Conservation (phyloP, 2,329 filamentous ascomycete species). For the Pezicula carpinea region DNA sequence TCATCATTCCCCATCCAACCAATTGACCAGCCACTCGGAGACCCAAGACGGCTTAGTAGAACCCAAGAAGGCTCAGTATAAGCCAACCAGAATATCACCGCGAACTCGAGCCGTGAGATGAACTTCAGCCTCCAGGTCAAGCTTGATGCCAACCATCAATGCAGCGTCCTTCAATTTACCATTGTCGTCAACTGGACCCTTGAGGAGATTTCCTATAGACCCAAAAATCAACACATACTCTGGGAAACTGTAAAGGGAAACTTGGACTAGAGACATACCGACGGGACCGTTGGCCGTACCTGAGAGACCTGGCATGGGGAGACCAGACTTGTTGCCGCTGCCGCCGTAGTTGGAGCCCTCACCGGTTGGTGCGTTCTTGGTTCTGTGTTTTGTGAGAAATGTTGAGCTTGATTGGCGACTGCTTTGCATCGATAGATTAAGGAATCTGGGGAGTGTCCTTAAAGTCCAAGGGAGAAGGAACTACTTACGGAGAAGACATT, state of each 20-base stretch:
- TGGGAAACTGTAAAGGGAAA: background rate
- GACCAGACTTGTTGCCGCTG: slow-evolving; percentile 28
- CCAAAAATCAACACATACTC: background rate
- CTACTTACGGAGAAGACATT: slow-evolving; percentile 17
- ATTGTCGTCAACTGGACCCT: slow-evolving; percentile 51
- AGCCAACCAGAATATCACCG: slow-evolving; percentile 56
- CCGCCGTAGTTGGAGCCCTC: slow-evolving; percentile 34
- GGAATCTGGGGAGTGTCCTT: too few relatives aligned
- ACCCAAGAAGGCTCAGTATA: slow-evolving; percentile 37
- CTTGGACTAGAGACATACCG: slow-evolving; percentile 14
- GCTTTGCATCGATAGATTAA: too few relatives aligned
- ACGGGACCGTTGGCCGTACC: slow-evolving; percentile 33
- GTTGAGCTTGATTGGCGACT: too few relatives aligned
- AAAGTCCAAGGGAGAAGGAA: background rate
- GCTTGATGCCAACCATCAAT: slow-evolving; percentile 57
- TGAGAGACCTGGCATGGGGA: slow-evolving; percentile 25
- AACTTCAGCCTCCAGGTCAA: slow-evolving; percentile 59
- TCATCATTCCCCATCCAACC: too few relatives aligned
- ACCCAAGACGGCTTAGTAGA: background rate
- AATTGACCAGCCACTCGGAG: too few relatives aligned
- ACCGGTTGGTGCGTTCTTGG: slow-evolving; percentile 27
- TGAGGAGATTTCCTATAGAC: slow-evolving; percentile 45
- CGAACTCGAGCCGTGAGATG: slow-evolving; percentile 55
- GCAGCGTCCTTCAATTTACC: slow-evolving; percentile 54
- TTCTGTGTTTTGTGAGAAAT: slow-evolving; percentile 15